These are phyloP conservation scores for Volvox africanus DNA, from an alignment of 139 green algal genomes.

Conservation along the genomic window DNA sequence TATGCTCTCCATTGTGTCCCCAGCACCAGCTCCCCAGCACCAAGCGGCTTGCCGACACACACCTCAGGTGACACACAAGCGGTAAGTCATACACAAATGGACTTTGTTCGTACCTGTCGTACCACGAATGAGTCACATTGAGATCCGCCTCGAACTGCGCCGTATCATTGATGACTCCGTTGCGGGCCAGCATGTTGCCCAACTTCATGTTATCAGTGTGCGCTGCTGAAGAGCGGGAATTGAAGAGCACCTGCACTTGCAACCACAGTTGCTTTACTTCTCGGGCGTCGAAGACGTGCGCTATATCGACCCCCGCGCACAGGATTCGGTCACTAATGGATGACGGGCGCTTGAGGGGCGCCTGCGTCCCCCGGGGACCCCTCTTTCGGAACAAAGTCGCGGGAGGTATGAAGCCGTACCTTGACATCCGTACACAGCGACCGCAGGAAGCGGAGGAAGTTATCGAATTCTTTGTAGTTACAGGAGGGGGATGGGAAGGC, in stretches of 20 bases:
- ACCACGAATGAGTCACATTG: background rate
- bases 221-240: background rate
- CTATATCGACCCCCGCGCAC: too few relatives aligned
- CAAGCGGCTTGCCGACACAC: background rate
- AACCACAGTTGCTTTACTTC: too few relatives aligned
- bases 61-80: background rate
- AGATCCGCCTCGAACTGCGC: background rate
- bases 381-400: too few relatives aligned
- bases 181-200: background rate
- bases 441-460: constrained; percentile 1
- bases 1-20: too few relatives aligned
- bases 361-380: too few relatives aligned
- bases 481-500: background rate
- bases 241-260: constrained; percentile 17
- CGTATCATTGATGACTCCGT: background rate
- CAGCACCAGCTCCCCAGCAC: too few relatives aligned
- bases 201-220: constrained; percentile 19
- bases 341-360: too few relatives aligned
- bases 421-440: background rate
- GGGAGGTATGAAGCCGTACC: too few relatives aligned
- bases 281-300: too few relatives aligned
- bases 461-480: background rate
- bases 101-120: background rate
- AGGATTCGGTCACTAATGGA: too few relatives aligned
- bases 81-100: background rate